phyloP scores from a whole-genome alignment of 1,284 basidiomycete species.

The Apiotrichum domesticum region DNA sequence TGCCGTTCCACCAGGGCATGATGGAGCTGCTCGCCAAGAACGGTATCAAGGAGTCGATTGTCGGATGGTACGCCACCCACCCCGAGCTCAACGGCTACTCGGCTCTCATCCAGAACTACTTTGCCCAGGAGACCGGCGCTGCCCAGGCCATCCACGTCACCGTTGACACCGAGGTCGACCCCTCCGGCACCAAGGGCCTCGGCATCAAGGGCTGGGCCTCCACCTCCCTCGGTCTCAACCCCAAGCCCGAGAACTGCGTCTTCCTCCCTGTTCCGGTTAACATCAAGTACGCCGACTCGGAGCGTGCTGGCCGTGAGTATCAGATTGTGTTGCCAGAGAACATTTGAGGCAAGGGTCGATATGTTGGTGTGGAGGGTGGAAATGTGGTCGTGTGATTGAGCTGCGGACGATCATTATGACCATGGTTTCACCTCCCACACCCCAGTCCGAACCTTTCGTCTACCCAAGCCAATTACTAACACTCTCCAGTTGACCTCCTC shows the following conservation, averaged over 20 bases:
- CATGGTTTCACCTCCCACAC: neutral
- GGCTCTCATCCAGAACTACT: slow-evolving; percentile 97
- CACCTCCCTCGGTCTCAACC: slow-evolving; percentile 58
- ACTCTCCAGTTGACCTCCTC: slow-evolving; percentile 65
- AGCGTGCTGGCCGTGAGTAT: slow-evolving; percentile 75
- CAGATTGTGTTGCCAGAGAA: neutral
- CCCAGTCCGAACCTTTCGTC: neutral
- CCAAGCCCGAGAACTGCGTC: slow-evolving; percentile 85
- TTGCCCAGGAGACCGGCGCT: slow-evolving; percentile 82
- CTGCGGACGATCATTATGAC: too few relatives aligned
- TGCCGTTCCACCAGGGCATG: slow-evolving; percentile 93
- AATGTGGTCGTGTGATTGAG: too few relatives aligned
- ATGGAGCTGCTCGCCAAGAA: slow-evolving; percentile 63
- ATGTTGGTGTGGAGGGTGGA: neutral
- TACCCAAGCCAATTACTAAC: neutral
- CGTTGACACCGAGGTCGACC: slow-evolving; percentile 67
- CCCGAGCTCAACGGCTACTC: slow-evolving; percentile 91
- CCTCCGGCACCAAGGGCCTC: slow-evolving; percentile 59
- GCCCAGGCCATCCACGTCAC: slow-evolving; percentile 89
- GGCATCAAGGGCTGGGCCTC: slow-evolving; percentile 85
- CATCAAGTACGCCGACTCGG: slow-evolving; percentile 71
- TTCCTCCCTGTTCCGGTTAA: slow-evolving; percentile 82
- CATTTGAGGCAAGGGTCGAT: neutral
- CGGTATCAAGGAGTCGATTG: slow-evolving; percentile 46
- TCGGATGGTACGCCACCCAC: slow-evolving; percentile 69